Conservation (phyloP, 805 yeast genomes). For the Starmerella potacharoeniae region DNA sequence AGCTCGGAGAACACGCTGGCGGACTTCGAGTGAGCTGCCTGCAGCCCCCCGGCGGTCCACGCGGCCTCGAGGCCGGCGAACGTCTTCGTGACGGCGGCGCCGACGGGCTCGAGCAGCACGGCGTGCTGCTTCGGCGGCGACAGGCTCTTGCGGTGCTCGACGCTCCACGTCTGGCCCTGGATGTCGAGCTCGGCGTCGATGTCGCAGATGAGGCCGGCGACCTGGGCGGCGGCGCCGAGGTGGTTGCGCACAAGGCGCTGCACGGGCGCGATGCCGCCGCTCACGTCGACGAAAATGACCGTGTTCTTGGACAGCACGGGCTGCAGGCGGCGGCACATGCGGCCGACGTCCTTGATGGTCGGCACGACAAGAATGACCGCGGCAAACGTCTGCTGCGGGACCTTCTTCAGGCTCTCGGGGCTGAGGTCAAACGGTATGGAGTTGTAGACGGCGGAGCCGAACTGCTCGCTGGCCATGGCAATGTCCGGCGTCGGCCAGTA, state of each 20-base stretch:
- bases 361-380: conserved; percentile 21
- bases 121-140: neutral
- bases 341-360: conserved; percentile 23
- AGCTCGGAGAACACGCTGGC: conserved; percentile 41
- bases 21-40: conserved; percentile 29
- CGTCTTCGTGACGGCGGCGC: neutral
- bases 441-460: conserved; percentile 12
- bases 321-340: conserved; percentile 22
- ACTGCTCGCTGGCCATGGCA: conserved; percentile 17
- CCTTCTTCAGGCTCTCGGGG: conserved; percentile 1
- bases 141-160: conserved; percentile 12
- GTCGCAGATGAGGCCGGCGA: conserved; percentile 22
- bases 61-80: conserved; percentile 16
- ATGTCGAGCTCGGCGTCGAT: conserved; percentile 18
- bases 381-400: conserved; percentile 13
- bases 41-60: conserved; percentile 13
- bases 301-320: conserved; percentile 20
- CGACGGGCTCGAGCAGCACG: conserved; percentile 18
- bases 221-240: conserved; percentile 14
- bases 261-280: conserved; percentile 22
- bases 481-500: conserved; percentile 24
- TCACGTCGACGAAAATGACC: conserved; percentile 21
- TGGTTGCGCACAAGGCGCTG: conserved; percentile 21
- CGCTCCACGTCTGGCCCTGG: conserved; percentile 8
- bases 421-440: conserved; percentile 20